Percentiles rank a stretch among this genome's conserved stretches.
Evolutionary conservation across 192 early-diverging fungal genomes (phyloP).

Genomic region (Podila clonocystis): DNA sequence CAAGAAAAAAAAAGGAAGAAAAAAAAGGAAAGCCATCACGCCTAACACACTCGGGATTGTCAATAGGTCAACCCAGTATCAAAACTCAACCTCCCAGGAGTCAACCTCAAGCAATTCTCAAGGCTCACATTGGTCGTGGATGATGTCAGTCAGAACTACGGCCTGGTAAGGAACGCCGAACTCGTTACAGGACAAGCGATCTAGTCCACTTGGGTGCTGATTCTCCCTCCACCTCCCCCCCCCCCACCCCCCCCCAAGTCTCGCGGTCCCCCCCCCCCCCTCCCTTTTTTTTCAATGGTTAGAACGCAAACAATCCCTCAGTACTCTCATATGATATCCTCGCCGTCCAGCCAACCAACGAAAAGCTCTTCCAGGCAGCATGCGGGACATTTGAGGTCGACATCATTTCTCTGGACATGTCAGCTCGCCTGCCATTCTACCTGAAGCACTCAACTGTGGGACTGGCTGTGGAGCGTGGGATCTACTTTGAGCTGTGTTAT

Average conservation of each 20-base stretch:
- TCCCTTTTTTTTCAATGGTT: constrained; percentile 12
- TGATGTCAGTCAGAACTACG: constrained; percentile 65
- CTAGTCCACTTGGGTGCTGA: background rate
- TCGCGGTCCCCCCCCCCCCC: constrained; percentile 26
- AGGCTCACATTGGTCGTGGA: constrained; percentile 68
- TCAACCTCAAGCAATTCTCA: constrained; percentile 61
- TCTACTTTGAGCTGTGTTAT: constrained; percentile 85
- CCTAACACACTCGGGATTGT: too few relatives aligned
- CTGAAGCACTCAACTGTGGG: constrained; percentile 73
- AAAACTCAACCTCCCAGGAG: constrained; percentile 44
- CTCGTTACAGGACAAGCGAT: background rate
- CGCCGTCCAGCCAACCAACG: constrained; percentile 75
- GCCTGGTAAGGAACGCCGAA: constrained; percentile 51
- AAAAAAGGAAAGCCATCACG: too few relatives aligned
- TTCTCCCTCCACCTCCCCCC: too few relatives aligned
- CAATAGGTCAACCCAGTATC: constrained; percentile 52
- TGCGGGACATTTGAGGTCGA: constrained; percentile 79
- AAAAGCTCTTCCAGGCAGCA: constrained; percentile 77
- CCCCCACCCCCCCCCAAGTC: constrained; percentile 25
- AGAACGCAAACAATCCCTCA: constrained; percentile 39
- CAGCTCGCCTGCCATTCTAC: constrained; percentile 71
- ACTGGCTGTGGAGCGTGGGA: constrained; percentile 74
- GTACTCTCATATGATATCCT: constrained; percentile 71
- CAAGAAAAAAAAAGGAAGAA: too few relatives aligned
- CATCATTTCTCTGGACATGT: constrained; percentile 82